Evolutionary conservation across 306 rosid species (phyloP).

Genomic region (Abrus precatorius): DNA sequence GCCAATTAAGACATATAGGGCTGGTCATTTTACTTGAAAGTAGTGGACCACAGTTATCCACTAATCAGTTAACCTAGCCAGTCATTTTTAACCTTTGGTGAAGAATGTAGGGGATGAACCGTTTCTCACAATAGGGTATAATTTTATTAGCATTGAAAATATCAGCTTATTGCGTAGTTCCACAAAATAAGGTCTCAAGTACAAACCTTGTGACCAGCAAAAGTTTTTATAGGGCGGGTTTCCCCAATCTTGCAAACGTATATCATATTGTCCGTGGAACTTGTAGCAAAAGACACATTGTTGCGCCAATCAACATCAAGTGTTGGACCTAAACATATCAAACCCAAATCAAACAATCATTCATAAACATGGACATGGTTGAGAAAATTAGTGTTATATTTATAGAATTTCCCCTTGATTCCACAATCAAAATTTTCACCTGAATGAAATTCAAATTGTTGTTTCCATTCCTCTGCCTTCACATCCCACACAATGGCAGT

Average conservation of each 20-base stretch:
- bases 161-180: background rate
- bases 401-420: conserved; percentile 11
- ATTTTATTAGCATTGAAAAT: background rate
- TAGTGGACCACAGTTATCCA: background rate
- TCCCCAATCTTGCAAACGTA: conserved; percentile 95
- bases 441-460: conserved; percentile 92
- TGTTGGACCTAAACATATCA: conserved; percentile 78
- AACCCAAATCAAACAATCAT: conserved; percentile 32
- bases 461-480: conserved; percentile 88
- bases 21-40: conserved; percentile 29
- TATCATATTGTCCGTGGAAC: conserved; percentile 91
- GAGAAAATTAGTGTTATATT: conserved; percentile 31
- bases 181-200: conserved; percentile 12
- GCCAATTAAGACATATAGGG: conserved; percentile 15
- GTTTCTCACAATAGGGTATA: background rate
- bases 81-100: conserved; percentile 16
- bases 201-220: conserved; percentile 92
- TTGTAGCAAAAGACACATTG: conserved; percentile 88
- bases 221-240: conserved; percentile 74
- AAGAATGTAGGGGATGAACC: conserved; percentile 19
- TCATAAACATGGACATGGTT: conserved; percentile 10
- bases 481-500: conserved; percentile 98
- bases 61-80: conserved; percentile 24
- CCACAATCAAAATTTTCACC: conserved; percentile 57
- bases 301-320: conserved; percentile 99